phyloP scores from a whole-genome alignment of 2,329 filamentous ascomycete genomes.

The Chaetomiaceae sp. region DNA sequence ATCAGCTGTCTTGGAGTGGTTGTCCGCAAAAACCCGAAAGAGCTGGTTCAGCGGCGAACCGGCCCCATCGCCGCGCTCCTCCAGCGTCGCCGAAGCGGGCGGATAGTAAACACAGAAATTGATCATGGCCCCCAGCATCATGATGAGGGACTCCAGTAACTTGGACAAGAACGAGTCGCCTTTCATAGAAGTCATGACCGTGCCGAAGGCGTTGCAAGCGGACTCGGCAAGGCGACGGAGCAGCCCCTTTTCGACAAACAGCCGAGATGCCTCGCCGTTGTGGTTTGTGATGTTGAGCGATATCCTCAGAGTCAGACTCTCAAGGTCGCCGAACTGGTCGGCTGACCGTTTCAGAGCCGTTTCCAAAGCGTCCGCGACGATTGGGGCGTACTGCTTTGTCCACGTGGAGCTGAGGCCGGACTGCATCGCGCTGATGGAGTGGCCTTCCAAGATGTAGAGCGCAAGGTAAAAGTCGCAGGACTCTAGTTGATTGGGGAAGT shows the following conservation, averaged over 20 bases:
- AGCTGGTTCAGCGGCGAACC: conserved; percentile 53
- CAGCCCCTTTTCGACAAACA: conserved; percentile 60
- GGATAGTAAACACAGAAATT: conserved; percentile 80
- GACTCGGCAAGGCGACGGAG: conserved; percentile 45
- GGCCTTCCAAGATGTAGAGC: conserved; percentile 48
- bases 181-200: conserved; percentile 44
- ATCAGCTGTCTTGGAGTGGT: conserved; percentile 61
- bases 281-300: conserved; percentile 86
- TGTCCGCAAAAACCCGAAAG: conserved; percentile 62
- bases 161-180: conserved; percentile 46
- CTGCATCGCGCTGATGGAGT: conserved; percentile 46
- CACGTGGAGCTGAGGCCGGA: conserved; percentile 40
- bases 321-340: conserved; percentile 38
- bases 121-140: conserved; percentile 78
- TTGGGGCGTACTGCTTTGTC: conserved; percentile 47
- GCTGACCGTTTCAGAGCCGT: conserved; percentile 35
- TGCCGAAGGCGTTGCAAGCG: conserved; percentile 49
- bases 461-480: conserved; percentile 42
- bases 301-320: conserved; percentile 58
- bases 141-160: conserved; percentile 65
- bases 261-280: conserved; percentile 61
- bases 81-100: conserved; percentile 49
- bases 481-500: conserved; percentile 32
- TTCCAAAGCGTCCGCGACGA: conserved; percentile 46
- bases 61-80: conserved; percentile 36